Evolutionary conservation across 495 filamentous ascomycete genomes (phyloP).

Genomic region (Aspergillus nanangensis): DNA sequence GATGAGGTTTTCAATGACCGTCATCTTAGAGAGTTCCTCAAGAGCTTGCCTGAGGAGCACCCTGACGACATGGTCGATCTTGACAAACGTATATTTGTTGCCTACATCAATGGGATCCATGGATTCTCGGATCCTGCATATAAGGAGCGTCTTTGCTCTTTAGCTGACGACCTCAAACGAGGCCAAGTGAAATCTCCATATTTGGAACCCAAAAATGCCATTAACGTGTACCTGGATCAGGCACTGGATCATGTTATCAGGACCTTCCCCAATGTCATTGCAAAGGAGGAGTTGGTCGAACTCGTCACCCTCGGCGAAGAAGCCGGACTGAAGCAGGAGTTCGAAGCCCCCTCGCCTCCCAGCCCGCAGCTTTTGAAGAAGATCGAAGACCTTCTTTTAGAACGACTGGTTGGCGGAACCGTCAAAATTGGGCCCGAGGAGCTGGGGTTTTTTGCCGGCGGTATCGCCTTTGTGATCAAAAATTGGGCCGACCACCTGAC

Average conservation of each 20-base stretch:
- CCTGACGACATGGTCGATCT: constrained; percentile 35
- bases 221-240: constrained; percentile 33
- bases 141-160: constrained; percentile 28
- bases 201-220: constrained; percentile 28
- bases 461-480: constrained; percentile 34
- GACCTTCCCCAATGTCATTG: constrained; percentile 35
- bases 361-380: constrained; percentile 22
- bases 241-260: constrained; percentile 39
- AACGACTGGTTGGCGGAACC: constrained; percentile 28
- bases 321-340: constrained; percentile 9
- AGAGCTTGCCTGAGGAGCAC: constrained; percentile 32
- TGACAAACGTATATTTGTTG: constrained; percentile 37
- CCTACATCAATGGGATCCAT: constrained; percentile 44
- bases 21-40: constrained; percentile 16
- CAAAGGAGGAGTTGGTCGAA: constrained; percentile 34
- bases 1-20: constrained; percentile 15
- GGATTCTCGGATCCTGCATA: constrained; percentile 32
- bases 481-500: constrained; percentile 17
- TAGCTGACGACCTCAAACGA: constrained; percentile 31
- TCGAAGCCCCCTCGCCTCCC: too few relatives aligned
- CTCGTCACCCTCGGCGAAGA: constrained; percentile 26
- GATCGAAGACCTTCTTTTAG: constrained; percentile 32
- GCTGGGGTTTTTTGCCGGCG: constrained; percentile 40
- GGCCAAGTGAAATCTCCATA: constrained; percentile 32
- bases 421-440: constrained; percentile 35